A percentile compares a stretch with the other conserved stretches of the same genome.
phyloP scores from a whole-genome alignment of 1,284 basidiomycete species.

The Melampsora allii-populina region DNA sequence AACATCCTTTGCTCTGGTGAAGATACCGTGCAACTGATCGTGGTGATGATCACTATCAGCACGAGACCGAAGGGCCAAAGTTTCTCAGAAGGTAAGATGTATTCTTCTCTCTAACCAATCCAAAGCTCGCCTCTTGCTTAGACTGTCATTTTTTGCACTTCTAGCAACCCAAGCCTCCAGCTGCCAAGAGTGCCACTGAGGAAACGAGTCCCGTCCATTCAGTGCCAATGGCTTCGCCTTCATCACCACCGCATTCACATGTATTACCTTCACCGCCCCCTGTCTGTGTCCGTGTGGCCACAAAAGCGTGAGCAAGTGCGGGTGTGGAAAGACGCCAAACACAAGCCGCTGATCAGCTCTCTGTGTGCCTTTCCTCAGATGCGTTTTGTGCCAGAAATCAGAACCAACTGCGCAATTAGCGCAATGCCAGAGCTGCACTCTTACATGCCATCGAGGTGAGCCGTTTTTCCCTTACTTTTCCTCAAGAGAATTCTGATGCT shows the following conservation, averaged over 20 bases:
- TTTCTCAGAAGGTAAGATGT: conserved; percentile 23
- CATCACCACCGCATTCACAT: conserved; percentile 6
- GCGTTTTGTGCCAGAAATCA: conserved; percentile 23
- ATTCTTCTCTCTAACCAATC: not conserved
- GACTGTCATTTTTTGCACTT: not conserved
- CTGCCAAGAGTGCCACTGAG: not conserved
- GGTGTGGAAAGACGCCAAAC: too few species aligned
- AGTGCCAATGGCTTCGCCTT: not conserved
- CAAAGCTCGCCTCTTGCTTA: not conserved
- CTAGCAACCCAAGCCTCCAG: not conserved
- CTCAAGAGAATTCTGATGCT: too few species aligned
- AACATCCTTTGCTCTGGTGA: not conserved
- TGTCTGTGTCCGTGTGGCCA: not conserved
- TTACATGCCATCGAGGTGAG: conserved; percentile 30
- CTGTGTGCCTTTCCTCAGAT: conserved; percentile 2
- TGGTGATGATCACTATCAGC: not conserved
- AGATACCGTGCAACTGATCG: not conserved
- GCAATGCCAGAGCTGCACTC: conserved; percentile 22
- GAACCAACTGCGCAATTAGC: conserved; percentile 22
- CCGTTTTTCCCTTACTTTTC: not conserved
- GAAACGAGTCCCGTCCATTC: not conserved
- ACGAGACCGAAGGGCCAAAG: conserved; percentile 34
- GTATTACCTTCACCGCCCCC: conserved; percentile 11
- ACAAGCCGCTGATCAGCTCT: not conserved
- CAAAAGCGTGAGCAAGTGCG: not conserved